Evolutionary conservation across 192 early-diverging fungal genomes (phyloP), one percentile per base, ranked within the genome.

Genomic region (Rhizophagus sp.): DNA sequence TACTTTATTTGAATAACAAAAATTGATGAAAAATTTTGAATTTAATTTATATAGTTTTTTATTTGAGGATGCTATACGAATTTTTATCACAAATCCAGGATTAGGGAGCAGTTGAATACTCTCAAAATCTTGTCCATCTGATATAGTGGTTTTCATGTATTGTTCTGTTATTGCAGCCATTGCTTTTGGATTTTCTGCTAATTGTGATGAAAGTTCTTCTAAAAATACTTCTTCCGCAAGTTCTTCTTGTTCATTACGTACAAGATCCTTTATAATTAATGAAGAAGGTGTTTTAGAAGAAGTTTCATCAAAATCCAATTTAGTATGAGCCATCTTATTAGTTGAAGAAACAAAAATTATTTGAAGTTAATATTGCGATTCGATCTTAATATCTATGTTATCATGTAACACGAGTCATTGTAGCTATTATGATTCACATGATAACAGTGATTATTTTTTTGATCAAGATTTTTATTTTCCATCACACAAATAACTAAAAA

Each of bases 11-110:
- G 88, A 87, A 57, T 90, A 84, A 68, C 92, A 93, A n/a, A 93
- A 68, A 73, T 93, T 93, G 70, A 93, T 88, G 78, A 90, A 93
- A 1, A 93, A 82, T 62, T 82, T 70, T 2, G 85, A 87, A 41
- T 75, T 84, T 75, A 66, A 73, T 71, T 84, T 80, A 72, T 83
- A 89, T 15, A 79, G 66, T 4, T 81, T 66, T 0, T 82, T 77
- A 39, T 83, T 73, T 57, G 34, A 47, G 19, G 68, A 75, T 27
- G 83, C 84, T 6, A 82, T 82, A 6, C 22, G 41, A 1, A 85
- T 88, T 72, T 91, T 85, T 6, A 91, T 64, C 12, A 91, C 90
- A 62, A 91, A 89, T 34, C 90, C 90, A 6, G 90, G 83, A 19
- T 84, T 62, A 24, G 90, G 90, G 2, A 81, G 74, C 62, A 91